These are phyloP conservation scores for Globisporangium emineosum DNA, from an alignment of 352 stramenopile species.

Conservation along the genomic window DNA sequence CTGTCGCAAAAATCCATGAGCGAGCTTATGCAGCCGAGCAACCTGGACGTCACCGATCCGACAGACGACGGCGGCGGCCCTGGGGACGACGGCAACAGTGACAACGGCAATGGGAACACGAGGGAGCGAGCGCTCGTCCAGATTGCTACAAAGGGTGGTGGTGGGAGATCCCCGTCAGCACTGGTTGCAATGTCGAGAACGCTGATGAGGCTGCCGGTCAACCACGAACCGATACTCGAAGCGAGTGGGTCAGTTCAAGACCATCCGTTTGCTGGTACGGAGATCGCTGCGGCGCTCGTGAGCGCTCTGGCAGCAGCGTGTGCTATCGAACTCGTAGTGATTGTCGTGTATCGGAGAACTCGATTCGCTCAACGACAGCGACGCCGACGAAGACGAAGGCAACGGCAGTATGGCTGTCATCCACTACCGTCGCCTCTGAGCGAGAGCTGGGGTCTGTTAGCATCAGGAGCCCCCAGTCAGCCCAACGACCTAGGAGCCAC, in stretches of 20 bases:
- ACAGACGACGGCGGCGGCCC: neutral
- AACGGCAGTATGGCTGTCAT: neutral
- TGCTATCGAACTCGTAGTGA: neutral
- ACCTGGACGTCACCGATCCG: conserved; percentile 26
- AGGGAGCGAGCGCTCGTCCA: conserved; percentile 2
- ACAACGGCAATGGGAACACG: neutral
- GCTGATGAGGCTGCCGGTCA: neutral
- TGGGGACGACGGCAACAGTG: too few species aligned
- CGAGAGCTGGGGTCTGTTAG: neutral
- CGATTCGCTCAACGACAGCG: neutral
- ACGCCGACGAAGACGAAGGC: neutral
- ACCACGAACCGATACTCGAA: too few species aligned
- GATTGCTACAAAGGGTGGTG: neutral
- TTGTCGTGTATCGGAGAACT: neutral
- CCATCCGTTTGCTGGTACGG: neutral
- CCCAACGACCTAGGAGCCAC: neutral
- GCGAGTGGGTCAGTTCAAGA: too few species aligned
- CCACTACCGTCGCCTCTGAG: neutral
- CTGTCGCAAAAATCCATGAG: conserved; percentile 30
- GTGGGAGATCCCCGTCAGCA: neutral
- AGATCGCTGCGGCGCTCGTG: neutral
- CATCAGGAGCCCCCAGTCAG: neutral
- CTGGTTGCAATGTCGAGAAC: neutral
- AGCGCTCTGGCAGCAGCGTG: neutral
- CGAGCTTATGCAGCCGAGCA: conserved; percentile 30